These are phyloP conservation scores for Termitomyces sp. DNA, from an alignment of 768 basidiomycete species.

Conservation along the genomic window DNA sequence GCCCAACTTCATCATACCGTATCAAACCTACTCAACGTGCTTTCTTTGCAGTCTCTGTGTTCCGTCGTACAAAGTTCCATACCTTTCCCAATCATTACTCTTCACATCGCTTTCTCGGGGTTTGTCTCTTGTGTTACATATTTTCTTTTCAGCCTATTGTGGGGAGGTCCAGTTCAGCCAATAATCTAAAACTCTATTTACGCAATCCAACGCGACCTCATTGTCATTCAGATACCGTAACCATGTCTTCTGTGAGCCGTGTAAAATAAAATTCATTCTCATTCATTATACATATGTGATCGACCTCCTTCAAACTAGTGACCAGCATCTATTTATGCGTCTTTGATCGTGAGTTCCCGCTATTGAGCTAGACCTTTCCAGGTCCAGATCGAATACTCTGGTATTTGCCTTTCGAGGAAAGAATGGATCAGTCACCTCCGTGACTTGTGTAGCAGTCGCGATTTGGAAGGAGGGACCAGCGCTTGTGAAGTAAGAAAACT, in stretches of 20 bases:
- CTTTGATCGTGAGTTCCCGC: neutral
- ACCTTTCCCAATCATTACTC: neutral
- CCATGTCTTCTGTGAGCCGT: neutral
- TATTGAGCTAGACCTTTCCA: neutral
- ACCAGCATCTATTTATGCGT: neutral
- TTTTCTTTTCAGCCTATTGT: neutral
- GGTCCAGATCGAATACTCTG: neutral
- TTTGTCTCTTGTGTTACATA: conserved; percentile 4
- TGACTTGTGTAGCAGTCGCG: neutral
- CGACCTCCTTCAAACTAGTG: neutral
- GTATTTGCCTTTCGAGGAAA: neutral
- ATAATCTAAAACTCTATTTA: conserved; percentile 7
- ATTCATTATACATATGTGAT: neutral
- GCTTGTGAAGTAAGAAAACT: neutral
- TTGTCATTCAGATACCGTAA: conserved; percentile 2
- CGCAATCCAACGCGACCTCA: neutral
- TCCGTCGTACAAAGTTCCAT: neutral
- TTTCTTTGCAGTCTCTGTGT: conserved; percentile 7
- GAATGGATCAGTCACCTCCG: neutral
- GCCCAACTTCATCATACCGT: conserved; percentile 6
- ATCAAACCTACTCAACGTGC: conserved; percentile 7
- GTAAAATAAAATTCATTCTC: conserved; percentile 3
- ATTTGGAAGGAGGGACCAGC: neutral
- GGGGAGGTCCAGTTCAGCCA: conserved; percentile 6
- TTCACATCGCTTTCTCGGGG: neutral